Evolutionary conservation across 768 basidiomycete species (phyloP).

Genomic region (Filobasidium wieringae): DNA sequence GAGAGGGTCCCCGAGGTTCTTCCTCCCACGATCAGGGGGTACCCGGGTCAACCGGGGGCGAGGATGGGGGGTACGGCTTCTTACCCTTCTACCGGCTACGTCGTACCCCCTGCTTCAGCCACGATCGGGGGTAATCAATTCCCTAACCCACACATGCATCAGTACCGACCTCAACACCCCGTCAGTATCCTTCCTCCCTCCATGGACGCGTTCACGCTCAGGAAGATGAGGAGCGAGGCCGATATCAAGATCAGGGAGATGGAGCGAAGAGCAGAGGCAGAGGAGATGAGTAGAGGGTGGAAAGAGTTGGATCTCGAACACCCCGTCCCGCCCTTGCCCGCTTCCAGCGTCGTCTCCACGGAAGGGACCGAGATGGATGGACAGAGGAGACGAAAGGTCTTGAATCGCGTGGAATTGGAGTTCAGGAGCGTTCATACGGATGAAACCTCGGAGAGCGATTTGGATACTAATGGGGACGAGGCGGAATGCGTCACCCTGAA

Average conservation of each 20-base stretch:
- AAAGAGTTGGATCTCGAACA: neutral
- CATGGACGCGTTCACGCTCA: neutral
- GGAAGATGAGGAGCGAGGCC: neutral
- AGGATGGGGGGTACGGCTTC: neutral
- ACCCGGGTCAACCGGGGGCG: neutral
- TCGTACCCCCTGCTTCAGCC: neutral
- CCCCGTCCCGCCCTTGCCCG: neutral
- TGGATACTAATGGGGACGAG: neutral
- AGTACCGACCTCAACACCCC: neutral
- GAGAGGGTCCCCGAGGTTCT: no score
- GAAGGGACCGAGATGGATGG: neutral
- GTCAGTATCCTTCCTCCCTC: neutral
- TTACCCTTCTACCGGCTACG: neutral
- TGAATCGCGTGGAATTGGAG: slow-evolving; percentile 12
- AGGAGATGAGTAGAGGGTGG: neutral
- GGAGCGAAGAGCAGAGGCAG: neutral
- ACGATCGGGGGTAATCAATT: neutral
- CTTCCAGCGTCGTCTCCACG: neutral
- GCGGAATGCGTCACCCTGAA: no score
- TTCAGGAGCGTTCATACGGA: neutral
- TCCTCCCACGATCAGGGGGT: neutral
- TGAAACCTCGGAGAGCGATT: neutral
- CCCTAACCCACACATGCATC: neutral
- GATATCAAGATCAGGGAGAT: neutral
- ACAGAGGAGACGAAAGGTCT: slow-evolving; percentile 9